Conservation (phyloP, 73 alveolate species). For the Paramecium caudatum region DNA sequence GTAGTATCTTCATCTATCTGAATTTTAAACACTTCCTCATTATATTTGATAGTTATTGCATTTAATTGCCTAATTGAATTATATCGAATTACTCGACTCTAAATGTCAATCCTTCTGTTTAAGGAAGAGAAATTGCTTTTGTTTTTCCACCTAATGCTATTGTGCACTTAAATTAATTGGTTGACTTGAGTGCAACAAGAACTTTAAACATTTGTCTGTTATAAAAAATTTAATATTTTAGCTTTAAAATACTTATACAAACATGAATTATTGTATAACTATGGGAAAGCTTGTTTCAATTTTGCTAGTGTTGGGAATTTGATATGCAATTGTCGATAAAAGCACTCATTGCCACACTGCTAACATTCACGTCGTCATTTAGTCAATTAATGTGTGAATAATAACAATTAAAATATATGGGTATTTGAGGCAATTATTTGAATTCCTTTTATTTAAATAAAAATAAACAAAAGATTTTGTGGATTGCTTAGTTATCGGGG, state of each 20-base stretch:
- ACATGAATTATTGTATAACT: slow-evolving; percentile 20
- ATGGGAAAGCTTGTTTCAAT: slow-evolving; percentile 12
- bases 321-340: slow-evolving; percentile 28
- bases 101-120: slow-evolving; percentile 41
- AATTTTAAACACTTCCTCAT: slow-evolving; percentile 21
- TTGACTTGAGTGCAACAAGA: slow-evolving; percentile 24
- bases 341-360: slow-evolving; percentile 60
- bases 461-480: slow-evolving; percentile 52
- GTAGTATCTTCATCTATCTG: slow-evolving; percentile 28
- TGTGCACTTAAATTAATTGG: slow-evolving; percentile 10
- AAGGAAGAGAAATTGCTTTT: background rate
- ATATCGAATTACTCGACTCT: background rate
- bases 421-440: too few species aligned
- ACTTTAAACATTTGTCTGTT: slow-evolving; percentile 53
- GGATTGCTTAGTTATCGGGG: slow-evolving; percentile 56
- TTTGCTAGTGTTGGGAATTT: slow-evolving; percentile 53
- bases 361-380: too few species aligned
- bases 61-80: slow-evolving; percentile 15
- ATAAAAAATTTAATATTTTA: background rate
- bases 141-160: background rate
- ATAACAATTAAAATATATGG: too few species aligned
- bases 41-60: background rate
- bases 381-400: too few species aligned
- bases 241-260: slow-evolving; percentile 24
- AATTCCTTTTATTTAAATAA: slow-evolving; percentile 27